These are phyloP conservation scores for Diaporthe humulicola DNA, from an alignment of 2,329 filamentous ascomycete genomes.

Conservation along the genomic window DNA sequence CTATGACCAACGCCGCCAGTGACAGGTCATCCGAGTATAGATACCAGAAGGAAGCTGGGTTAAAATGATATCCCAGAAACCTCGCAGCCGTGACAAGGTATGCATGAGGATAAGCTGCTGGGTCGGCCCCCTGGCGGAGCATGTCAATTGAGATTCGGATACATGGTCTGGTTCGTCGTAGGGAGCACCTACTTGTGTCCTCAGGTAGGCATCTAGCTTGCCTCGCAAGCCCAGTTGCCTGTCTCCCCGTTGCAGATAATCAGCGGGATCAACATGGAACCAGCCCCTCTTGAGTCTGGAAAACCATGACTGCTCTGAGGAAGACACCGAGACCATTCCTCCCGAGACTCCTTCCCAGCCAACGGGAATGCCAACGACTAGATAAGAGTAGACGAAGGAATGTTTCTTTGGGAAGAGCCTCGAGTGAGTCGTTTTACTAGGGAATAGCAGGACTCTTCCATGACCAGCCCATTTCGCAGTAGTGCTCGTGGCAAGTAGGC, in stretches of 20 bases:
- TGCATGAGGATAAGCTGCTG: slow-evolving; percentile 72
- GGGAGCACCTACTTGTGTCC: slow-evolving; percentile 62
- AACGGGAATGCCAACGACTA: slow-evolving; percentile 77
- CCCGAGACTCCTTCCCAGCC: slow-evolving; percentile 69
- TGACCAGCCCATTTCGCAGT: slow-evolving; percentile 34
- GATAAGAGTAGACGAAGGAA: slow-evolving; percentile 78
- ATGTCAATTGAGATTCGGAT: not conserved
- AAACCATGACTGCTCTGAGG: slow-evolving; percentile 41
- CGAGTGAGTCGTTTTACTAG: slow-evolving; percentile 74
- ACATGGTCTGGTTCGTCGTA: slow-evolving; percentile 38
- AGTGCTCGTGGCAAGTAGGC: slow-evolving; percentile 15
- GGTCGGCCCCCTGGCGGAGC: slow-evolving; percentile 65
- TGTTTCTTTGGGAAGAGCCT: slow-evolving; percentile 77
- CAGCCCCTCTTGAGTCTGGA: slow-evolving; percentile 54
- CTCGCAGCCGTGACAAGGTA: slow-evolving; percentile 80
- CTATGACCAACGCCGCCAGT: slow-evolving; percentile 75
- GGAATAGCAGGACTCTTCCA: slow-evolving; percentile 67
- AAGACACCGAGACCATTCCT: slow-evolving; percentile 65
- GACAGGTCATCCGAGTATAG: slow-evolving; percentile 72
- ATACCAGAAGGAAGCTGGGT: slow-evolving; percentile 85
- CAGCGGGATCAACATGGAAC: slow-evolving; percentile 70
- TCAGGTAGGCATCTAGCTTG: slow-evolving; percentile 73
- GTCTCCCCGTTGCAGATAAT: slow-evolving; percentile 71
- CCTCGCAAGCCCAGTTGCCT: slow-evolving; percentile 67
- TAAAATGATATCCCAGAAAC: slow-evolving; percentile 79